These are phyloP conservation scores for Stephania japonica DNA, from an alignment of 164 flowering plant species.

Conservation along the genomic window DNA sequence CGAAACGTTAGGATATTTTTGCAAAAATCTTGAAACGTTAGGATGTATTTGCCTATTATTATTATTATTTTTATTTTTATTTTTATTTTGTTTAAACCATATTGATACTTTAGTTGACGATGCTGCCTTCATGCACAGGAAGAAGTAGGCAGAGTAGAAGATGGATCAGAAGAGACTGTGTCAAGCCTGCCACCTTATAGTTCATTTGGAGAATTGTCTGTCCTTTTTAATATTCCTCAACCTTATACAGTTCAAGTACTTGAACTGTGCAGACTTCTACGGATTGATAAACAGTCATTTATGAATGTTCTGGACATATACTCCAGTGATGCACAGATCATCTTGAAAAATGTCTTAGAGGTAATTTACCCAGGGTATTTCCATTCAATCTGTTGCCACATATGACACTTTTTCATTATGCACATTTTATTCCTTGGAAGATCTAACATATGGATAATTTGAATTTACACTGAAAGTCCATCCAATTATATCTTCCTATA, in stretches of 20 bases:
- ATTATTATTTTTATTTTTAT: background rate
- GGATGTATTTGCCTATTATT: too few species aligned
- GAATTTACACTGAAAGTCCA: background rate
- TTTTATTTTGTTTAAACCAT: background rate
- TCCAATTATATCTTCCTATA: too few species aligned
- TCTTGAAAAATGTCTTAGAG: constrained; percentile 70
- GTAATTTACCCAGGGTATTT: constrained; percentile 29
- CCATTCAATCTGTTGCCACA: constrained; percentile 1
- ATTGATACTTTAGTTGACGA: background rate
- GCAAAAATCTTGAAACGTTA: too few species aligned
- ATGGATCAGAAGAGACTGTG: constrained; percentile 57
- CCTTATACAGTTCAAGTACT: constrained; percentile 76
- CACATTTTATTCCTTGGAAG: background rate
- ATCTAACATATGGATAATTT: background rate
- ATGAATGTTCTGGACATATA: constrained; percentile 60
- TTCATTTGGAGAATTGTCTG: constrained; percentile 73
- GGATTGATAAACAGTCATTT: constrained; percentile 80
- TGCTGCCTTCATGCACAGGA: constrained; percentile 42
- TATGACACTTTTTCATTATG: background rate
- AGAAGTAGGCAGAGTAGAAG: constrained; percentile 47
- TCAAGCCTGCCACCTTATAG: constrained; percentile 40
- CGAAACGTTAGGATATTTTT: too few species aligned
- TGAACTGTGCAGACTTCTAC: constrained; percentile 71
- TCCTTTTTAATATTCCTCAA: constrained; percentile 89
- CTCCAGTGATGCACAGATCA: constrained; percentile 61